These are phyloP conservation scores for Cornus suecica DNA, from an alignment of 148 eudicot genomes.

Conservation along the genomic window DNA sequence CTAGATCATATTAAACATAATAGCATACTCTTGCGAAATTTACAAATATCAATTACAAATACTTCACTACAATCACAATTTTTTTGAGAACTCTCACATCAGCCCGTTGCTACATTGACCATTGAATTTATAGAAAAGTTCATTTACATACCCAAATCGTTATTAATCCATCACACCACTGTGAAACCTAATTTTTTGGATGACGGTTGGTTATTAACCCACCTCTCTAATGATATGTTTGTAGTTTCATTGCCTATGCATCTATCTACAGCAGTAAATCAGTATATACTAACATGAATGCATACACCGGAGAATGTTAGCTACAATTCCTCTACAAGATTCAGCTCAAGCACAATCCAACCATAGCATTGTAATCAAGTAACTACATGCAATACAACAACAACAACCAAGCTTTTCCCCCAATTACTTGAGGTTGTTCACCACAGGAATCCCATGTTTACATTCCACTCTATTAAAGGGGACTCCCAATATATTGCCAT, in stretches of 20 bases:
- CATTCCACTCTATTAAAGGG: too few relatives aligned
- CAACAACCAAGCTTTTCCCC: too few relatives aligned
- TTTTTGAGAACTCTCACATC: not conserved
- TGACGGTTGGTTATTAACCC: too few relatives aligned
- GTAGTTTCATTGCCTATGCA: not conserved
- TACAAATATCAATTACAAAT: not conserved
- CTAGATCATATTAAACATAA: not conserved
- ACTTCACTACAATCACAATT: not conserved
- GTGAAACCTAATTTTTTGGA: too few relatives aligned
- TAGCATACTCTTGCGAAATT: not conserved
- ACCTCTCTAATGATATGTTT: too few relatives aligned
- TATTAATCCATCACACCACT: not conserved
- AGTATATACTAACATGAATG: too few relatives aligned
- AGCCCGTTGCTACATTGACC: not conserved
- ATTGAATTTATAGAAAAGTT: not conserved
- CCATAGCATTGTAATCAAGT: not conserved
- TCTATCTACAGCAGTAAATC: not conserved
- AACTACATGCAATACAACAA: not conserved
- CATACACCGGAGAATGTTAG: too few relatives aligned
- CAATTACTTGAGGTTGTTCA: too few relatives aligned
- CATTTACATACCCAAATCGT: not conserved
- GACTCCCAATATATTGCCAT: too few relatives aligned
- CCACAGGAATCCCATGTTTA: too few relatives aligned
- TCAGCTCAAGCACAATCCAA: not conserved
- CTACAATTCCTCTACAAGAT: not conserved